Evolutionary conservation across 192 early-diverging fungal genomes (phyloP).

Genomic region (Podila verticillata): DNA sequence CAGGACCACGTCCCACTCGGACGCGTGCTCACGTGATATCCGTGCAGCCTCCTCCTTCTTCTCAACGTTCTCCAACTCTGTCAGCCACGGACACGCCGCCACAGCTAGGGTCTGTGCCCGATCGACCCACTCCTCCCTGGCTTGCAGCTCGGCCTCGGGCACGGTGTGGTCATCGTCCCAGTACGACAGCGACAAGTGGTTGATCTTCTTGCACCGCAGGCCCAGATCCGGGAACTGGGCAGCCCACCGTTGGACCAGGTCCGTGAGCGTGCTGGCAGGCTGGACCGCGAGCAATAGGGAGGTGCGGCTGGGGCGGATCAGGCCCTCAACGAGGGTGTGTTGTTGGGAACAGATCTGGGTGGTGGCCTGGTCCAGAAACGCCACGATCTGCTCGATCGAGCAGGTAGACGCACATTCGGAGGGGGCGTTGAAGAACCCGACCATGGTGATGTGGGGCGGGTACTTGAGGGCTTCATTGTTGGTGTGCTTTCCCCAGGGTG

Average conservation of each 20-base stretch:
- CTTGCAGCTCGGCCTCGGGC: background rate
- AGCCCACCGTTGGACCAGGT: background rate
- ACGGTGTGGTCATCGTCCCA: slow-evolving; percentile 13
- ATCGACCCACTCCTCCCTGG: slow-evolving; percentile 6
- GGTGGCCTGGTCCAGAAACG: background rate
- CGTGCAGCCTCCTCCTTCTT: background rate
- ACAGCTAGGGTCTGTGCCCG: background rate
- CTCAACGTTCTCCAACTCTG: background rate
- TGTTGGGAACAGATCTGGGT: background rate
- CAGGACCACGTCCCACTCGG: slow-evolving; percentile 32
- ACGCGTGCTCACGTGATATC: background rate
- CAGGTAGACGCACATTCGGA: background rate
- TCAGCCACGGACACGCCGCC: background rate
- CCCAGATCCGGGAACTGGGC: slow-evolving; percentile 25
- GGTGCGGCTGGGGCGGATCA: slow-evolving; percentile 9
- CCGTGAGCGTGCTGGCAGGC: slow-evolving; percentile 2
- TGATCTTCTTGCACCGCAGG: slow-evolving; percentile 19
- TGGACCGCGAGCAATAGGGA: slow-evolving; percentile 20
- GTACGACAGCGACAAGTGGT: slow-evolving; percentile 43
- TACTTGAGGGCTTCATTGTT: slow-evolving; percentile 35
- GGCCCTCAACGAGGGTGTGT: slow-evolving; percentile 15
- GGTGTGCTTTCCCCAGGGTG: background rate
- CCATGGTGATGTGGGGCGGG: slow-evolving; percentile 40
- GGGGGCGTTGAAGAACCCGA: slow-evolving; percentile 39
- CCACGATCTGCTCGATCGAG: background rate